phyloP scores from a whole-genome alignment of 176 grass and related monocot genomes.

The Rhipidocladum racemiflorum region DNA sequence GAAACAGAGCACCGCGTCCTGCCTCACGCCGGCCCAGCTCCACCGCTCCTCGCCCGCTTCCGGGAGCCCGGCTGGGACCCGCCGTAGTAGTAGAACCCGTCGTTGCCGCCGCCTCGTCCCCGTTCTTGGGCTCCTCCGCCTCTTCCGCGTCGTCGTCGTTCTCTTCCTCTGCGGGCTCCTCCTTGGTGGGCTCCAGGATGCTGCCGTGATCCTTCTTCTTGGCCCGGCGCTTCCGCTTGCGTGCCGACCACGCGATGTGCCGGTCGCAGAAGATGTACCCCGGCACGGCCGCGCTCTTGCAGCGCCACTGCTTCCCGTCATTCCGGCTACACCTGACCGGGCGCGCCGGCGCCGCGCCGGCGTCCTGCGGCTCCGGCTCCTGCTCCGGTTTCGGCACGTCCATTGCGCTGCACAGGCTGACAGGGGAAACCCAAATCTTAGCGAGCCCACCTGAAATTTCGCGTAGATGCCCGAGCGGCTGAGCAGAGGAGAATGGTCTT shows the following conservation, averaged over 20 bases:
- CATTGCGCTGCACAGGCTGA: neutral
- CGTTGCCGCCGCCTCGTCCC: neutral
- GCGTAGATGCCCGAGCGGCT: neutral
- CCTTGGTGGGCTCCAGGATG: neutral
- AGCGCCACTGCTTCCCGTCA: conserved; percentile 57
- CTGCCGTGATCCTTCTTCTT: neutral
- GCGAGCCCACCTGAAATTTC: neutral
- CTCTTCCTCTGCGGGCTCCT: neutral
- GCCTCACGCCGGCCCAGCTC: neutral
- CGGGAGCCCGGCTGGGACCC: neutral
- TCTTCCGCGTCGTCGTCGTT: neutral
- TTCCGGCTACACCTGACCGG: conserved; percentile 35
- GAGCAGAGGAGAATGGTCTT: neutral
- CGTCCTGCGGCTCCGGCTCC: neutral
- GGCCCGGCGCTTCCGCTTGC: conserved; percentile 26
- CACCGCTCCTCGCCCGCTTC: neutral
- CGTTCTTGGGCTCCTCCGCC: neutral
- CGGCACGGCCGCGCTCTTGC: conserved; percentile 34
- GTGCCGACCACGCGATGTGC: conserved; percentile 39
- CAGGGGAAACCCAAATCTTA: neutral
- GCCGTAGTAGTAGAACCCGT: neutral
- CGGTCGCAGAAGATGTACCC: conserved; percentile 35
- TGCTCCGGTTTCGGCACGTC: neutral
- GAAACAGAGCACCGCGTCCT: neutral
- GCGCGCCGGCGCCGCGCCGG: neutral